These are phyloP conservation scores for Cyclotella choctawhatcheeana DNA, from an alignment of 108 stramenopile genomes.

Conservation along the genomic window DNA sequence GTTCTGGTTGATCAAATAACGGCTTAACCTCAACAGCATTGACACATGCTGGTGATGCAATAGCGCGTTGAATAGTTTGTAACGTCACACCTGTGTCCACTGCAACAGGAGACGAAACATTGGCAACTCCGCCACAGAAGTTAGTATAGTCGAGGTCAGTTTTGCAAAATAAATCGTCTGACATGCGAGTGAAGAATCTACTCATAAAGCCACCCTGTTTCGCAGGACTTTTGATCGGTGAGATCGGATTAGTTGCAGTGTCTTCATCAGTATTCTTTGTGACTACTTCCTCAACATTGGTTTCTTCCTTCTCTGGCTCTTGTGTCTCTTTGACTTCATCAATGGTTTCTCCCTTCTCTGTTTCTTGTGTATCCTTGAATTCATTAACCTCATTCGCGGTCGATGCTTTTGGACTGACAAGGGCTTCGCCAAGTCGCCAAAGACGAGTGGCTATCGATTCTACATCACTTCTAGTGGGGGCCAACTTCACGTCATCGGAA, in stretches of 20 bases:
- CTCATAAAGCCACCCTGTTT: too few relatives aligned
- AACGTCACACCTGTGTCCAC: background rate
- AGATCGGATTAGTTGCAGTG: background rate
- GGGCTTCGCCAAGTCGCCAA: too few relatives aligned
- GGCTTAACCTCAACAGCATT: constrained; percentile 5
- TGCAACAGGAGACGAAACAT: background rate
- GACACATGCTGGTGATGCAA: background rate
- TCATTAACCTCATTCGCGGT: too few relatives aligned
- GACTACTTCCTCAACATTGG: background rate
- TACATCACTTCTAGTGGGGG: too few relatives aligned
- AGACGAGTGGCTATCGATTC: too few relatives aligned
- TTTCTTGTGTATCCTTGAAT: too few relatives aligned
- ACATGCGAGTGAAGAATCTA: too few relatives aligned
- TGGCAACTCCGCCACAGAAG: background rate
- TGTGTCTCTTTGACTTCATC: background rate
- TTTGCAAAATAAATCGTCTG: too few relatives aligned
- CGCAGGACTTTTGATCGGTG: background rate
- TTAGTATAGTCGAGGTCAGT: background rate
- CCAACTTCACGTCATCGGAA: too few relatives aligned
- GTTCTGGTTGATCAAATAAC: constrained; percentile 7
- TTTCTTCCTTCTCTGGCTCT: background rate
- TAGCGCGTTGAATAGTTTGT: background rate
- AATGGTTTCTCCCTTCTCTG: too few relatives aligned
- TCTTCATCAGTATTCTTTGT: background rate
- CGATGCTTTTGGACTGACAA: too few relatives aligned